These are phyloP conservation scores for Lactarius tabidus DNA, from an alignment of 768 basidiomycete genomes.

Conservation along the genomic window DNA sequence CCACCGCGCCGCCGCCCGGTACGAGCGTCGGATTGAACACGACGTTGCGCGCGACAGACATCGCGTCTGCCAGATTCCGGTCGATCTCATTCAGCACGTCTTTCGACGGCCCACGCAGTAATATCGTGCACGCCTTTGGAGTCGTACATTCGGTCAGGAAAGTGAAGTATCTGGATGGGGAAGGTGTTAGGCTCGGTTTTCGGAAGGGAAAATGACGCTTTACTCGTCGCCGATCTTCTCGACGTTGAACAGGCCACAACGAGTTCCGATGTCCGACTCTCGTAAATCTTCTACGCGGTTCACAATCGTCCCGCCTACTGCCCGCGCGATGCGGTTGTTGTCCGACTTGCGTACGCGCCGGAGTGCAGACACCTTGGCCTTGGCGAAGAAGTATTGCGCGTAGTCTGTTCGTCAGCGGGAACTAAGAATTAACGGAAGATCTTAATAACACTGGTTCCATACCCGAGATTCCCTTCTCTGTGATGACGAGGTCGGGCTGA, in stretches of 20 bases:
- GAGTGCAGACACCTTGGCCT: constrained; percentile 86
- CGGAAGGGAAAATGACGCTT: constrained; percentile 15
- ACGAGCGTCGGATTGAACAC: constrained; percentile 94
- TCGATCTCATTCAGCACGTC: constrained; percentile 98
- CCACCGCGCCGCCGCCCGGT: constrained; percentile 95
- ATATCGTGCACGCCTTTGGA: constrained; percentile 97
- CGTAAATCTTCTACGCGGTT: constrained; percentile 94
- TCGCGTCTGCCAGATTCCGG: constrained; percentile 94
- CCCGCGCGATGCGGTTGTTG: constrained; percentile 97
- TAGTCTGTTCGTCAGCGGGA: constrained; percentile 51
- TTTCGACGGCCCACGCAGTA: constrained; percentile 96
- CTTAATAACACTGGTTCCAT: constrained; percentile 27
- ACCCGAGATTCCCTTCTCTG: constrained; percentile 98
- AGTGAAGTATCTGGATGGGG: constrained; percentile 77
- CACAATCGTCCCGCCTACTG: constrained; percentile 93
- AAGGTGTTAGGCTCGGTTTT: background rate
- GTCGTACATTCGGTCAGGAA: constrained; percentile 88
- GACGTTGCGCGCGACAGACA: constrained; percentile 95
- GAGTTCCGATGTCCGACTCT: constrained; percentile 86
- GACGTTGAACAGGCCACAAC: constrained; percentile 93
- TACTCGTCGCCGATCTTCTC: constrained; percentile 97
- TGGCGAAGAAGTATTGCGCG: constrained; percentile 86
- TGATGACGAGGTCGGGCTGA: constrained; percentile 92
- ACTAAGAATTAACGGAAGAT: background rate
- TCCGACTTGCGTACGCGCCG: constrained; percentile 98